Evolutionary conservation across 495 filamentous ascomycete genomes (phyloP), one percentile per base, ranked within the genome.

Genomic region (Pseudomonodictys pantanalensis): DNA sequence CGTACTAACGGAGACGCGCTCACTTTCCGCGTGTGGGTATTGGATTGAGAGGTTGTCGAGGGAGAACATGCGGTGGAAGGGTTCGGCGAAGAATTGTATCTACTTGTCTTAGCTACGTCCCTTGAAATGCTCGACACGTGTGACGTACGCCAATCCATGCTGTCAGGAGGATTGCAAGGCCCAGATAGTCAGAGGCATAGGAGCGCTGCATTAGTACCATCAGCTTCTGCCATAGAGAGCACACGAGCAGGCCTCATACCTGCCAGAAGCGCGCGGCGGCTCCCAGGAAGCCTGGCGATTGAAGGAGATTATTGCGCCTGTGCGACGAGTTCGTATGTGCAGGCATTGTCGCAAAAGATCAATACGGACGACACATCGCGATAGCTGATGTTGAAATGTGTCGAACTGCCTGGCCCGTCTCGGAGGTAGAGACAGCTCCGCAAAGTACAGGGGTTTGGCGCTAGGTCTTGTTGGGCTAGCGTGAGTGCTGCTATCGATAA

Each of bases 141-240:
- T 24, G 17, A 10, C 81, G 30, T 53, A 91, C 87, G 26, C 90
- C 52, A 12, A 89, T 56, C 73, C 89, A 93, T 41, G 78, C 83
- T 15, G 76, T 74, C 7, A 87, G 62, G 17, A 98, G 78, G 26
- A 89, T 65, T 2, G 78, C 77, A 48, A 97, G 80, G 25, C 88
- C 92, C 39, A 95, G 69, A 72, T 92, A 96, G 71, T 98, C 95
- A 8, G 88, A 81, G 12, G 87, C 86, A 74, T 96, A 95, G 0
- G 90, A 89, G 69, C 81, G 85, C 83, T 90, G 39, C 22, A 44
- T n/a, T n/a, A 28, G 15, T 26, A 39, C 49, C 30, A 35, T 44
- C 26, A 47, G 42, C 46, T 43, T 52, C 9, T 22, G 8, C 10
- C 42, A 45, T 12, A 23, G 12, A 29, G 23, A 22, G 47, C 56